Conservation (phyloP, 371 early-diverging fungal genomes). For the Smittium culicis region DNA sequence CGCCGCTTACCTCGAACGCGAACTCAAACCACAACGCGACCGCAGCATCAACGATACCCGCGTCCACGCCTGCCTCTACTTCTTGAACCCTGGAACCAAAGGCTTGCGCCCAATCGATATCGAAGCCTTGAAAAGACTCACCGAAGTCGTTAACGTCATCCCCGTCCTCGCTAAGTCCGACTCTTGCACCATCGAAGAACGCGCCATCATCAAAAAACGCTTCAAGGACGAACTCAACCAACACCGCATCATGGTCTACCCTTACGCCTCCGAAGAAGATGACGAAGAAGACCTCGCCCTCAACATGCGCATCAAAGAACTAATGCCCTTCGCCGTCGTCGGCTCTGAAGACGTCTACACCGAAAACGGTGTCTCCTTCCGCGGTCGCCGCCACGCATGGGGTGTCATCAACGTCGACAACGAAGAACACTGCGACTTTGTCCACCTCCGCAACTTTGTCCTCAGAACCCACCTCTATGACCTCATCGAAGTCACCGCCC, state of each 20-base stretch:
- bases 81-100: slow-evolving; percentile 94
- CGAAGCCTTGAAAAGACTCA: slow-evolving; percentile 87
- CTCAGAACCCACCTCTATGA: slow-evolving; percentile 74
- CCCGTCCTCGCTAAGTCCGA: slow-evolving; percentile 81
- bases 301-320: slow-evolving; percentile 58
- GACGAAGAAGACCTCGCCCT: slow-evolving; percentile 59
- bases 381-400: slow-evolving; percentile 93
- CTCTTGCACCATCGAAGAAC: slow-evolving; percentile 56
- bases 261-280: slow-evolving; percentile 69
- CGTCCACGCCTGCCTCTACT: slow-evolving; percentile 95
- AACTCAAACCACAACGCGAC: slow-evolving; percentile 68
- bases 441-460: slow-evolving; percentile 70
- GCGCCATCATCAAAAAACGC: slow-evolving; percentile 58
- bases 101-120: slow-evolving; percentile 92
- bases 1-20: slow-evolving; percentile 73
- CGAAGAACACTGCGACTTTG: slow-evolving; percentile 82
- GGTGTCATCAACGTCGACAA: slow-evolving; percentile 90
- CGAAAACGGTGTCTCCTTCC: slow-evolving; percentile 71
- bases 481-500: slow-evolving; percentile 70
- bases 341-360: slow-evolving; percentile 69
- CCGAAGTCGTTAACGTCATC: slow-evolving; percentile 89
- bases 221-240: slow-evolving; percentile 82
- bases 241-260: slow-evolving; percentile 82
- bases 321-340: slow-evolving; percentile 73
- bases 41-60: slow-evolving; percentile 88